A percentile compares a stretch with the other conserved stretches of the same genome.
Conservation (phyloP, 768 basidiomycete genomes). For the Cystofilobasidium macerans region DNA sequence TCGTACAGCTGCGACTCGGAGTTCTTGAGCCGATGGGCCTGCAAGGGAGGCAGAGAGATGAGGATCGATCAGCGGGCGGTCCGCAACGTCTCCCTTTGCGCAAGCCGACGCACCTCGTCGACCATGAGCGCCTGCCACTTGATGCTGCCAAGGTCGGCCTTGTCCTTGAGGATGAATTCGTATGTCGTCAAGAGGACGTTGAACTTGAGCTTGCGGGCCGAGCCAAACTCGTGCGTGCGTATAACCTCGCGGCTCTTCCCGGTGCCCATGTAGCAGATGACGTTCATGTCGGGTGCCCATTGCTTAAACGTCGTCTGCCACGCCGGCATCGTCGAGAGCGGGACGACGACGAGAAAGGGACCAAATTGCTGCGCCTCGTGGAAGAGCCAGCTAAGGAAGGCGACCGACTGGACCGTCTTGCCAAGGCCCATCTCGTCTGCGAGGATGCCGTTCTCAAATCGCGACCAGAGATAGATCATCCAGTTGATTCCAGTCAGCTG, state of each 20-base stretch:
- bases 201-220: slow-evolving; percentile 80
- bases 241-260: slow-evolving; percentile 80
- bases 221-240: slow-evolving; percentile 80
- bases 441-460: slow-evolving; percentile 89
- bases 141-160: slow-evolving; percentile 76
- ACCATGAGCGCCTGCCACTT: slow-evolving; percentile 97
- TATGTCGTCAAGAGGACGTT: slow-evolving; percentile 96
- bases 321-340: slow-evolving; percentile 91
- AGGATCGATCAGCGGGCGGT: not conserved
- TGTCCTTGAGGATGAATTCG: slow-evolving; percentile 82
- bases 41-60: slow-evolving; percentile 22
- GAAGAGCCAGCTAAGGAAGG: slow-evolving; percentile 89
- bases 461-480: slow-evolving; percentile 92
- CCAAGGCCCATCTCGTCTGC: slow-evolving; percentile 99
- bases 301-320: slow-evolving; percentile 91
- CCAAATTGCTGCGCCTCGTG: slow-evolving; percentile 87
- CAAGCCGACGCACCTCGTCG: slow-evolving; percentile 61
- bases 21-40: slow-evolving; percentile 97
- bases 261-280: slow-evolving; percentile 91
- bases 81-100: too few species aligned
- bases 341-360: slow-evolving; percentile 94
- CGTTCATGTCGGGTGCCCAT: slow-evolving; percentile 95
- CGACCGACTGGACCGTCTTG: slow-evolving; percentile 91
- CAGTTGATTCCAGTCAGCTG: slow-evolving; percentile 96
- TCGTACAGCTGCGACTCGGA: slow-evolving; percentile 95